Conservation (phyloP, 2,329 filamentous ascomycete genomes). For the Ascochyta pisi region DNA sequence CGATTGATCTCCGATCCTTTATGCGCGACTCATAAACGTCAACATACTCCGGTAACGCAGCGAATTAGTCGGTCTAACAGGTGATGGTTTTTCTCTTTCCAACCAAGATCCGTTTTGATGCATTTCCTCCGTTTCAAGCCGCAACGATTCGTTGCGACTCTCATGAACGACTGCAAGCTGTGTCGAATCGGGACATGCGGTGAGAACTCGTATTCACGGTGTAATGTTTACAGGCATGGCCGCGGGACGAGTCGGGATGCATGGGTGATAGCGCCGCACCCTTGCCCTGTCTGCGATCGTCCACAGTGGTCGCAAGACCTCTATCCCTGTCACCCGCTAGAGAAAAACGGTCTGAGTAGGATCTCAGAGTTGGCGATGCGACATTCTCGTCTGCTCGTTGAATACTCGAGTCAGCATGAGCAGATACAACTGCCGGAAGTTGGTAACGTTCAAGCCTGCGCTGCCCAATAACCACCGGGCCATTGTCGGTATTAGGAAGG, state of each 20-base stretch:
- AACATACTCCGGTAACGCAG: background rate
- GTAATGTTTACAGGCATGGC: constrained; percentile 25
- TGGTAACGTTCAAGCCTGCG: background rate
- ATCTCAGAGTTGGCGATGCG: constrained; percentile 14
- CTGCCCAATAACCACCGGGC: background rate
- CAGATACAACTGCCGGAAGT: constrained; percentile 10
- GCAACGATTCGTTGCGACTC: background rate
- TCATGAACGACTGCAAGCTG: constrained; percentile 16
- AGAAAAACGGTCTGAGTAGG: constrained; percentile 24
- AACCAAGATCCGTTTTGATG: background rate
- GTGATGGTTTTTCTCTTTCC: background rate
- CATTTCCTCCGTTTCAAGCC: background rate
- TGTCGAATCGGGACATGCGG: constrained; percentile 22
- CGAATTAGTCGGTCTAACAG: background rate
- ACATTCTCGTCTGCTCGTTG: constrained; percentile 1
- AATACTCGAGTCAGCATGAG: constrained; percentile 1
- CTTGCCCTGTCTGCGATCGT: constrained; percentile 41
- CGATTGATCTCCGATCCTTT: constrained; percentile 17
- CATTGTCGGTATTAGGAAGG: background rate
- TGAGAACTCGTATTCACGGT: constrained; percentile 20
- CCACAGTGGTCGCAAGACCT: constrained; percentile 36
- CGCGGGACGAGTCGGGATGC: constrained; percentile 44
- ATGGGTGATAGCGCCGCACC: constrained; percentile 38
- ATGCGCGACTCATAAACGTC: constrained; percentile 10
- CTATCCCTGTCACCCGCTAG: constrained; percentile 43